Evolutionary conservation across 192 early-diverging fungal species (phyloP).

Genomic region (Coemansia sp.): DNA sequence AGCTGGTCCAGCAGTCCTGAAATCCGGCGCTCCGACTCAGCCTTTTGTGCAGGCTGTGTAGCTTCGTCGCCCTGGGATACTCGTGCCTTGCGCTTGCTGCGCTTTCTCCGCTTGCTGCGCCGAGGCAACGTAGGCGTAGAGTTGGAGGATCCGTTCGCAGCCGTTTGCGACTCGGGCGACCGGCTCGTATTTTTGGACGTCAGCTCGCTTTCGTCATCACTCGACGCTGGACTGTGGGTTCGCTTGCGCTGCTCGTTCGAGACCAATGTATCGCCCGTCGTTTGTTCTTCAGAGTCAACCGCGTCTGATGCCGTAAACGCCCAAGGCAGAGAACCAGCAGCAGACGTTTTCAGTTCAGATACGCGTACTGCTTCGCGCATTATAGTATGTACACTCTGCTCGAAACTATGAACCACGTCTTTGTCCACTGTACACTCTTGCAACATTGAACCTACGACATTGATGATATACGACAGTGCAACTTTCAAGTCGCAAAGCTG

Average conservation of each 20-base stretch:
- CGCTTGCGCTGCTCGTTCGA: background rate
- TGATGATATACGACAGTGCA: too few species aligned
- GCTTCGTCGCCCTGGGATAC: background rate
- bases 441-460: too few species aligned
- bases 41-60: constrained; percentile 7
- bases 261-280: too few species aligned
- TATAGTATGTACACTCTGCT: background rate
- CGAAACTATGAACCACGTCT: background rate
- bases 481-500: too few species aligned
- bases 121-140: background rate
- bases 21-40: constrained; percentile 13
- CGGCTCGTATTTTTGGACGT: background rate
- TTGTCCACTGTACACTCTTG: background rate
- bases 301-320: background rate
- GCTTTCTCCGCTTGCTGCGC: constrained; percentile 1
- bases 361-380: background rate
- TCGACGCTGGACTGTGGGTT: background rate
- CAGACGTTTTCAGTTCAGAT: too few species aligned
- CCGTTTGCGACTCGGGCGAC: background rate
- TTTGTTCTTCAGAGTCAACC: background rate
- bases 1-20: constrained; percentile 17
- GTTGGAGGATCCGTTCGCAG: background rate
- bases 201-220: constrained; percentile 2
- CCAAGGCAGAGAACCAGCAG: background rate
- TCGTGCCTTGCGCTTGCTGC: background rate